Conservation (phyloP, 1,284 basidiomycete species). For the Violaceomyces palustris region DNA sequence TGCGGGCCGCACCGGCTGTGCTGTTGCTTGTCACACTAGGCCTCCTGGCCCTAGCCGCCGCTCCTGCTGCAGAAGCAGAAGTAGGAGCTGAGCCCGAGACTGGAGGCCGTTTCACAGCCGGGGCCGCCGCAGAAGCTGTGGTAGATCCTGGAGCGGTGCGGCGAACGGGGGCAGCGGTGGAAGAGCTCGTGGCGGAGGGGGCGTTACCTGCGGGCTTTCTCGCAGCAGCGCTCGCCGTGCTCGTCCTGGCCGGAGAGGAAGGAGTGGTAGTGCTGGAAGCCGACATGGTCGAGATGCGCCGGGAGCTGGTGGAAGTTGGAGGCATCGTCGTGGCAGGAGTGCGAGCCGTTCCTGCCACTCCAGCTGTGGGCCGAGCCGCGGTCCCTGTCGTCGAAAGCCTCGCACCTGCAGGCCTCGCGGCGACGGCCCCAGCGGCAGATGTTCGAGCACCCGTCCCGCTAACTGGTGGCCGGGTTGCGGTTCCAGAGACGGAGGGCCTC, state of each 20-base stretch:
- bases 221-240: conserved; percentile 3
- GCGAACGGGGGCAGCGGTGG: conserved; percentile 9
- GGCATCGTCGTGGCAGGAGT: neutral
- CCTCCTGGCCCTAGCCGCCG: conserved; percentile 17
- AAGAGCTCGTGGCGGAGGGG: no score
- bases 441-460: neutral
- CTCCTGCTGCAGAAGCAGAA: conserved; percentile 7
- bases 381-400: neutral
- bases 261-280: conserved; percentile 16
- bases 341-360: neutral
- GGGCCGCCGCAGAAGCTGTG: conserved; percentile 7
- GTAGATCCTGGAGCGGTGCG: conserved; percentile 7
- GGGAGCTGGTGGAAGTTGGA: neutral
- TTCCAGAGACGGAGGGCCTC: neutral
- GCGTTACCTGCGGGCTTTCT: no score
- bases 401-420: no score
- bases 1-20: conserved; percentile 6
- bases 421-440: no score
- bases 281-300: conserved; percentile 1
- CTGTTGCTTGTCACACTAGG: conserved; percentile 25
- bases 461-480: neutral
- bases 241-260: conserved; percentile 18
- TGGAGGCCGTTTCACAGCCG: conserved; percentile 19
- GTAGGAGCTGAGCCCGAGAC: conserved; percentile 18
- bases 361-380: neutral